Evolutionary conservation across 441 rosid genomes (phyloP), one percentile per base, ranked within the genome.

Genomic region (Iberis amara): DNA sequence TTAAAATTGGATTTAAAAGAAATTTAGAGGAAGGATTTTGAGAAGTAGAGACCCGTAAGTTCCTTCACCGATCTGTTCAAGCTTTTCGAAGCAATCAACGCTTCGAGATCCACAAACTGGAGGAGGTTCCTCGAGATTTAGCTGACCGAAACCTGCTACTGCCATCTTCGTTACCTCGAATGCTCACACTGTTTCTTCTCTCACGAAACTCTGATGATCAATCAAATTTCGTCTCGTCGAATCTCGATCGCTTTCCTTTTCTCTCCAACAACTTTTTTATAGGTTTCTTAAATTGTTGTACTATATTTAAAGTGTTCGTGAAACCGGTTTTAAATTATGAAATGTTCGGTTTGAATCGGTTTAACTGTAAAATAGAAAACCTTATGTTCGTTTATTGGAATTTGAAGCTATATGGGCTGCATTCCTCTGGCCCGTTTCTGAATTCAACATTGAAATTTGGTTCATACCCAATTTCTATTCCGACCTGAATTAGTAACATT

Each of bases 11-110:
- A n/a, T 36, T 36, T 11, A 6, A 12, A 11, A 41, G 4, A 2
- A 30, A 14, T n/a, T n/a, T 1, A 15, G 7, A 4, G 8, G 39
- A 5, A 12, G 28, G 14, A 14, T 4, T 26, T 26, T 41, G 26
- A 50, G 27, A 24, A 50, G 43, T 0, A 41, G 5, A 32, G n/a
- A 85, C 96, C 97, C 95, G 40, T 86, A 86, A 64, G 94, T 89
- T 56, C 97, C 97, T 64, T 89, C 90, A 31, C 97, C 95, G 66
- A 89, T 83, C 74, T 89, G 97, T 61, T 89, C 86, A 23, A 89
- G 77, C 70, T 83, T 86, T 62, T 89, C 90, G 69, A 89, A 89
- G 68, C 95, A 83, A 74, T 89, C 92, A 15, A 86, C 88, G 46
- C 90, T 80, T 61, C 97, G 81, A 50, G 97, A 89, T 49, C 97